These are phyloP conservation scores for Xylariaceae sp. DNA, from an alignment of 2,329 filamentous ascomycete genomes.

Conservation along the genomic window DNA sequence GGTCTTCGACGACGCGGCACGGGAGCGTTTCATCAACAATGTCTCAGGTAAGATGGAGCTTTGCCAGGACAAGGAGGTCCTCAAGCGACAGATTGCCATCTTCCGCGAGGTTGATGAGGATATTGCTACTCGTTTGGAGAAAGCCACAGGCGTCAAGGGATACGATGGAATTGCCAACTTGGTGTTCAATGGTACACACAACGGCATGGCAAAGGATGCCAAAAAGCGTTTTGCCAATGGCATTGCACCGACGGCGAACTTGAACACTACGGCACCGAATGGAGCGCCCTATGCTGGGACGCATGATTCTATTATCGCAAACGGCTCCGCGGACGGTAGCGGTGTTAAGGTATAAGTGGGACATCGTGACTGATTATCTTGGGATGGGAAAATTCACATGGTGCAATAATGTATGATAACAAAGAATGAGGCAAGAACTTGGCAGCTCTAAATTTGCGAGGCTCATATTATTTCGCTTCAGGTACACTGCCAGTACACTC, in stretches of 20 bases:
- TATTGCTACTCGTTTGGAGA: constrained; percentile 55
- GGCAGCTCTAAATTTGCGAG: too few relatives aligned
- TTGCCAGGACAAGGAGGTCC: constrained; percentile 54
- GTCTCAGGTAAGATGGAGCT: constrained; percentile 58
- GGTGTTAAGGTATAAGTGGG: too few relatives aligned
- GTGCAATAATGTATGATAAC: too few relatives aligned
- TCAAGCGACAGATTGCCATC: constrained; percentile 62
- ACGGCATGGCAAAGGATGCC: constrained; percentile 51
- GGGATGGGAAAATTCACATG: too few relatives aligned
- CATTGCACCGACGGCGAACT: constrained; percentile 25
- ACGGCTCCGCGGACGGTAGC: too few relatives aligned
- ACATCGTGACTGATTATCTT: too few relatives aligned
- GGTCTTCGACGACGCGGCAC: constrained; percentile 56
- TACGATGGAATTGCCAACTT: constrained; percentile 54
- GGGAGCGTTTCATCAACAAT: constrained; percentile 56
- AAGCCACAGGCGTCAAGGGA: constrained; percentile 58
- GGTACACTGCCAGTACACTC: too few relatives aligned
- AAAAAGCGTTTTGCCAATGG: constrained; percentile 49
- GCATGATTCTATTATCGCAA: constrained; percentile 4
- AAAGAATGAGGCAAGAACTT: too few relatives aligned
- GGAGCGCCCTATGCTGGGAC: neutral
- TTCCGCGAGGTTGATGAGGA: constrained; percentile 60
- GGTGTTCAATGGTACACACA: constrained; percentile 58
- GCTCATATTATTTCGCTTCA: too few relatives aligned
- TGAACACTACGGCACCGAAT: neutral